Percentiles rank a stretch among this genome's conserved stretches.
phyloP scores from a whole-genome alignment of 352 stramenopile species.

The Phytophthora foliorum region DNA sequence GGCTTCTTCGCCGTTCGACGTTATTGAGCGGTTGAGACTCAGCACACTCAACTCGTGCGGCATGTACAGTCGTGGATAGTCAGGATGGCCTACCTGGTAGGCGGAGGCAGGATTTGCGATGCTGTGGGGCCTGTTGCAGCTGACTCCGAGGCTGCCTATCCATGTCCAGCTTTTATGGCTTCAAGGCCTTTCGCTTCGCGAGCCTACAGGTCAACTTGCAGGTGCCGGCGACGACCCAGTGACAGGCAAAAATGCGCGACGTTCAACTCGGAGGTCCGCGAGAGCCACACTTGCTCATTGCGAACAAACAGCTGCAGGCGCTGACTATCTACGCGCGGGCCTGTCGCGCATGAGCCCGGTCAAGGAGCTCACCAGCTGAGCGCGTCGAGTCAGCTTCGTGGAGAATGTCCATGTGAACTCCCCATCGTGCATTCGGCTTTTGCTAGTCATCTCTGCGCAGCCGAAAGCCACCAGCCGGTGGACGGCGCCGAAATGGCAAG shows the following conservation, averaged over 20 bases:
- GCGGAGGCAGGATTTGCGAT: slow-evolving; percentile 46
- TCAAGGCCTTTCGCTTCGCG: slow-evolving; percentile 32
- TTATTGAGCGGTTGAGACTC: neutral
- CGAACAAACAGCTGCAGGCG: slow-evolving; percentile 33
- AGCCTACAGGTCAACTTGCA: too few relatives aligned
- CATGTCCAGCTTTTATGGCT: slow-evolving; percentile 39
- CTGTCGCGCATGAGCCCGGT: slow-evolving; percentile 33
- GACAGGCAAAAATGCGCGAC: slow-evolving; percentile 32
- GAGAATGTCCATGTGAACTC: slow-evolving; percentile 26
- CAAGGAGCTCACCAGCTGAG: slow-evolving; percentile 33
- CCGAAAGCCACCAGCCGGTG: slow-evolving; percentile 19
- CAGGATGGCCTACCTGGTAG: slow-evolving; percentile 37
- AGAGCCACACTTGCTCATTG: slow-evolving; percentile 33
- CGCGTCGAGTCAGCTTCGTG: slow-evolving; percentile 32
- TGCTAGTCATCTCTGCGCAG: slow-evolving; percentile 34
- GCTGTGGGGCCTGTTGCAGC: slow-evolving; percentile 40
- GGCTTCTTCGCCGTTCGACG: slow-evolving; percentile 12
- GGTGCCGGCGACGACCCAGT: slow-evolving; percentile 16
- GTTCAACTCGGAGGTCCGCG: slow-evolving; percentile 20
- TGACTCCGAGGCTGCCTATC: slow-evolving; percentile 43
- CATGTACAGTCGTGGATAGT: slow-evolving; percentile 33
- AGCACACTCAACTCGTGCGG: neutral
- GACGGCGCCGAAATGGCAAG: slow-evolving; percentile 39
- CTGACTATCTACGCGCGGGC: slow-evolving; percentile 23
- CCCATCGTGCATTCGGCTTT: slow-evolving; percentile 22